Conservation (phyloP, 2,329 filamentous ascomycete genomes). For the Trichoderma polysporum region DNA sequence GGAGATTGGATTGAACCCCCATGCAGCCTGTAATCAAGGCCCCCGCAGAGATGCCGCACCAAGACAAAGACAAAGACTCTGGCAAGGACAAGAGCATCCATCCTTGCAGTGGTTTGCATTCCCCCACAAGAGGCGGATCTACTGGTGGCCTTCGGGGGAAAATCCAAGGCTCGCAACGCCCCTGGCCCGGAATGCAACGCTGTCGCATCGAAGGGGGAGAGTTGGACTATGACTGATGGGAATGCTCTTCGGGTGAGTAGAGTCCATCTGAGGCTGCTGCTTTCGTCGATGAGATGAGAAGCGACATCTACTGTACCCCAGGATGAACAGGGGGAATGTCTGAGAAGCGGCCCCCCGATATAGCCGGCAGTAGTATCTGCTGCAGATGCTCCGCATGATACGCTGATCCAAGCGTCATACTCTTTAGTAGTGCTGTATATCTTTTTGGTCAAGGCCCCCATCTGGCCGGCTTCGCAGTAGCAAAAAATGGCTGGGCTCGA, state of each 20-base stretch:
- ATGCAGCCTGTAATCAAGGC: conserved; percentile 1
- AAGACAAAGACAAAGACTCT: neutral
- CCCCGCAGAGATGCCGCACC: conserved; percentile 6
- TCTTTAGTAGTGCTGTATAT: neutral
- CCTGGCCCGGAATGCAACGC: neutral
- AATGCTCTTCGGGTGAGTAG: neutral
- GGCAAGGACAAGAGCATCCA: neutral
- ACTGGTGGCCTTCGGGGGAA: neutral
- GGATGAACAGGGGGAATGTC: neutral
- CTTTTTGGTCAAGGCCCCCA: neutral
- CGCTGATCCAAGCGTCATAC: conserved; percentile 9
- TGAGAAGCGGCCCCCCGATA: neutral
- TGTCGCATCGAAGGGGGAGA: neutral
- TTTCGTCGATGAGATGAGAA: neutral
- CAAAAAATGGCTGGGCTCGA: neutral
- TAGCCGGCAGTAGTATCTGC: neutral
- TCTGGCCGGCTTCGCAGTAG: neutral
- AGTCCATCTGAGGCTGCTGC: neutral
- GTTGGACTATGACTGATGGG: neutral
- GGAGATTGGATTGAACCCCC: neutral
- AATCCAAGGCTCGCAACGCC: neutral
- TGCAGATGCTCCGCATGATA: neutral
- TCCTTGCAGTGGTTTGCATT: neutral
- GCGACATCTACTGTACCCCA: neutral
- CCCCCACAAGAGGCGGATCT: neutral